Evolutionary conservation across 371 early-diverging fungal genomes (phyloP).

Genomic region (Lichtheimia corymbifera): DNA sequence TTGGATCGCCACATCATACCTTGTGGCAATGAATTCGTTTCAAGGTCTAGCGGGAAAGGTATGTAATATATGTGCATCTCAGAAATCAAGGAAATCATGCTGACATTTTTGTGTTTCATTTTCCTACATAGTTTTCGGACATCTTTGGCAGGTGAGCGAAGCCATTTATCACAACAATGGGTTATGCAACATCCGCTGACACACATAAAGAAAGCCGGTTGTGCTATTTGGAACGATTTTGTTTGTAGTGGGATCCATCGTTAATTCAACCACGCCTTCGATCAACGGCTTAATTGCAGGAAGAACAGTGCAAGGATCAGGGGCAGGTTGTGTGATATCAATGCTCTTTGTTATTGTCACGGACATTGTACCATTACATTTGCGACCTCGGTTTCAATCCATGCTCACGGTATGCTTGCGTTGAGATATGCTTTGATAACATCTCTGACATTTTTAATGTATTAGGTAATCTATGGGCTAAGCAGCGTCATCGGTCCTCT

Average conservation of each 20-base stretch:
- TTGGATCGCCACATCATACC: background rate
- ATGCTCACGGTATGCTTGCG: conserved; percentile 35
- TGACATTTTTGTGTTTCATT: background rate
- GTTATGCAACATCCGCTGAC: background rate
- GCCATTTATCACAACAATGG: background rate
- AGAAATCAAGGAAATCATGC: background rate
- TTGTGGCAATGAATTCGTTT: conserved; percentile 28
- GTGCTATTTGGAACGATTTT: conserved; percentile 45
- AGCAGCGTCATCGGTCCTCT: conserved; percentile 74
- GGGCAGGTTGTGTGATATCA: conserved; percentile 70
- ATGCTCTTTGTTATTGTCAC: conserved; percentile 77
- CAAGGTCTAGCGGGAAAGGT: conserved; percentile 63
- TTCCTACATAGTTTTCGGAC: conserved; percentile 23
- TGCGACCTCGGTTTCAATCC: conserved; percentile 69
- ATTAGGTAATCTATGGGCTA: conserved; percentile 59
- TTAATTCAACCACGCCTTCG: conserved; percentile 52
- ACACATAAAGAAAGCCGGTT: conserved; percentile 49
- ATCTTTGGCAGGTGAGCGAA: conserved; percentile 23
- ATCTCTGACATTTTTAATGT: too few species aligned
- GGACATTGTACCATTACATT: conserved; percentile 65
- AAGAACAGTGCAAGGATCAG: conserved; percentile 73
- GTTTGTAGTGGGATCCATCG: conserved; percentile 56
- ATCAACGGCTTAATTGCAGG: conserved; percentile 68
- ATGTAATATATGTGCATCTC: conserved; percentile 5
- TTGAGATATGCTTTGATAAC: too few species aligned